Percentiles rank a stretch among this genome's conserved stretches.
These are phyloP conservation scores for Talaromyces trachyspermus DNA, from an alignment of 495 filamentous ascomycete genomes.

Conservation along the genomic window DNA sequence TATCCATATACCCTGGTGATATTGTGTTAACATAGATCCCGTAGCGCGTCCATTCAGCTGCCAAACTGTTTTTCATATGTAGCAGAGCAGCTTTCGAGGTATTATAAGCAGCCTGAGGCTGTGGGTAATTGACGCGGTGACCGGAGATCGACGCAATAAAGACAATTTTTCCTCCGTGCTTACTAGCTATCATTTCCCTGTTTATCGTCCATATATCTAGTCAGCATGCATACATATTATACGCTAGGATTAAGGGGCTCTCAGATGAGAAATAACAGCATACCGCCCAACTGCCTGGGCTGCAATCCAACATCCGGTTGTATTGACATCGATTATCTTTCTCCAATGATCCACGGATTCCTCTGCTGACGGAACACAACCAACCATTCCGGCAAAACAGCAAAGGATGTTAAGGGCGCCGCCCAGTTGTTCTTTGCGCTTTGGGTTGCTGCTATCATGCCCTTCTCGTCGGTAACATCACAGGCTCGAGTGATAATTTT, in stretches of 20 bases:
- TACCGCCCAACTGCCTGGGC: conserved; percentile 52
- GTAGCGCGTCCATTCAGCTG: conserved; percentile 43
- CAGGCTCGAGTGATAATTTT: conserved; percentile 39
- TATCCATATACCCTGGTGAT: conserved; percentile 74
- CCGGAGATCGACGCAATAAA: conserved; percentile 61
- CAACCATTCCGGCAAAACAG: conserved; percentile 62
- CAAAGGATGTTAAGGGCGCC: conserved; percentile 49
- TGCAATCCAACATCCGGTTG: conserved; percentile 55
- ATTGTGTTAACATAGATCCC: conserved; percentile 65
- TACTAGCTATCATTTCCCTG: conserved; percentile 22
- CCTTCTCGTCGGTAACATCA: conserved; percentile 49
- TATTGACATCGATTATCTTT: conserved; percentile 56
- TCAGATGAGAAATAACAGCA: background rate
- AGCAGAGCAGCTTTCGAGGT: conserved; percentile 34
- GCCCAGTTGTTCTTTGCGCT: conserved; percentile 37
- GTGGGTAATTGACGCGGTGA: conserved; percentile 45
- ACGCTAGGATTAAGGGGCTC: background rate
- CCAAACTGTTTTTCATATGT: conserved; percentile 24
- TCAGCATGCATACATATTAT: conserved; percentile 1
- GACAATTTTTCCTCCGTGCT: conserved; percentile 49
- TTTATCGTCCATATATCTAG: too few relatives aligned
- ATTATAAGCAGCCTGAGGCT: conserved; percentile 38
- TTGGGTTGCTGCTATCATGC: conserved; percentile 34
- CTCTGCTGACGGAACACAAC: conserved; percentile 46
- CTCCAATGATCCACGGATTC: conserved; percentile 48